Evolutionary conservation across 768 basidiomycete genomes (phyloP).

Genomic region (Tulasnella sp.): DNA sequence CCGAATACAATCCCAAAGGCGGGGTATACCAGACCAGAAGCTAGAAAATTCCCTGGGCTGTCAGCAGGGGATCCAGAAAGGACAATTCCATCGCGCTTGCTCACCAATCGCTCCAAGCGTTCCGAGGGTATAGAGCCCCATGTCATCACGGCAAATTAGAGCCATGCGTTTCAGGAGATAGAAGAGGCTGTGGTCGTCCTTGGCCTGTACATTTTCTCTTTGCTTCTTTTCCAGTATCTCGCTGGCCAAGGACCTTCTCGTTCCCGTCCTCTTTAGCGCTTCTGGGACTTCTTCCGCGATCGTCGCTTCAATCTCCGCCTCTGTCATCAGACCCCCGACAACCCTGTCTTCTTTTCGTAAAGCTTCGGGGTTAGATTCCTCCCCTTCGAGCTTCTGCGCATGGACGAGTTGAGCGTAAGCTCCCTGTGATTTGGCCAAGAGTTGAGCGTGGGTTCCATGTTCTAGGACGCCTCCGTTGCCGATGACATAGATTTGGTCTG

Average conservation of each 20-base stretch:
- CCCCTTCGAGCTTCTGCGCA: constrained; percentile 30
- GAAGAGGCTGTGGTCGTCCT: constrained; percentile 41
- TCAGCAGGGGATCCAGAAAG: neutral
- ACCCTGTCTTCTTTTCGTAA: constrained; percentile 22
- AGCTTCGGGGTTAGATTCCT: constrained; percentile 30
- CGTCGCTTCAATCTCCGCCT: neutral
- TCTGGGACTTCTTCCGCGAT: constrained; percentile 5
- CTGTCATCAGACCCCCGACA: constrained; percentile 22
- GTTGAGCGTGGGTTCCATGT: constrained; percentile 38
- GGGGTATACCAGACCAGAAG: constrained; percentile 64
- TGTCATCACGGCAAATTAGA: constrained; percentile 53
- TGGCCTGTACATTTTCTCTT: constrained; percentile 36
- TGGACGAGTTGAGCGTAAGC: constrained; percentile 34
- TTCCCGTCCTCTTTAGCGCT: constrained; percentile 38
- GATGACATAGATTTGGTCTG: constrained; percentile 42
- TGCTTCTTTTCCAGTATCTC: constrained; percentile 51
- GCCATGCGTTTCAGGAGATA: constrained; percentile 71
- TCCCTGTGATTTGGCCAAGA: constrained; percentile 31
- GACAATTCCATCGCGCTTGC: neutral
- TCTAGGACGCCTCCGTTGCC: constrained; percentile 42
- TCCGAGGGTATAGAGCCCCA: constrained; percentile 58
- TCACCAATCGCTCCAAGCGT: constrained; percentile 46
- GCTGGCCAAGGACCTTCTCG: constrained; percentile 55
- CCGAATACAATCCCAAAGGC: constrained; percentile 65
- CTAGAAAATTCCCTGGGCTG: constrained; percentile 27